Evolutionary conservation across 2,329 filamentous ascomycete species (phyloP).

Genomic region (Colletotrichum sp.): DNA sequence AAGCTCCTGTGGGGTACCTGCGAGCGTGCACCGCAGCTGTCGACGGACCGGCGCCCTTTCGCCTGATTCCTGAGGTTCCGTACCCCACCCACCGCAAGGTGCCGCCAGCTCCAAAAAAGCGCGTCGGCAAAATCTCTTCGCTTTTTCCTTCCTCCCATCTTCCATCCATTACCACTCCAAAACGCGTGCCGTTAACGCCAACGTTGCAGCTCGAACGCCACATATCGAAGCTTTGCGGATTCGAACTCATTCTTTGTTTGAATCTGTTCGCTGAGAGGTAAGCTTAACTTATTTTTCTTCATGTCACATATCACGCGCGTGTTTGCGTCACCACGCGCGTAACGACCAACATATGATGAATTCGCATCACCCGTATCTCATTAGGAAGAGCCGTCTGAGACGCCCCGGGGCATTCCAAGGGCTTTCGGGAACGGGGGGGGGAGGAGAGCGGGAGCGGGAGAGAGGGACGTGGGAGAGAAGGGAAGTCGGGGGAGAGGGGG

Average conservation of each 20-base stretch:
- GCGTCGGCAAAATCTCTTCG: not conserved
- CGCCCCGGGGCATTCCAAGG: conserved; percentile 21
- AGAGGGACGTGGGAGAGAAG: not conserved
- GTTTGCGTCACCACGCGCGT: not conserved
- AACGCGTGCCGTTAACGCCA: not conserved
- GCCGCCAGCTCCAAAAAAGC: not conserved
- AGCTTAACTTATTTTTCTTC: not conserved
- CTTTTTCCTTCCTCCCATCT: not conserved
- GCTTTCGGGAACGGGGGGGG: not conserved
- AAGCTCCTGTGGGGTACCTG: not conserved
- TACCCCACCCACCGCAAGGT: not conserved
- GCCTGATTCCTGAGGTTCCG: not conserved
- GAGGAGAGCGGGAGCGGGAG: not conserved
- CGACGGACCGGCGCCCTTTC: not conserved
- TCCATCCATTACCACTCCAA: not conserved
- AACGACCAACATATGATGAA: conserved; percentile 41
- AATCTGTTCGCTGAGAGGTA: not conserved
- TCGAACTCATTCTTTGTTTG: not conserved
- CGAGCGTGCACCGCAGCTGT: not conserved
- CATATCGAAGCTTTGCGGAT: not conserved
- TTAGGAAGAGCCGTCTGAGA: conserved; percentile 55
- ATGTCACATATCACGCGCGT: not conserved
- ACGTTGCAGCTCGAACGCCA: not conserved
- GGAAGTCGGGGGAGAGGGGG: not conserved
- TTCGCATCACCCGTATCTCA: conserved; percentile 39